Evolutionary conservation across 441 rosid genomes (phyloP).

Genomic region (Oxalis stricta): DNA sequence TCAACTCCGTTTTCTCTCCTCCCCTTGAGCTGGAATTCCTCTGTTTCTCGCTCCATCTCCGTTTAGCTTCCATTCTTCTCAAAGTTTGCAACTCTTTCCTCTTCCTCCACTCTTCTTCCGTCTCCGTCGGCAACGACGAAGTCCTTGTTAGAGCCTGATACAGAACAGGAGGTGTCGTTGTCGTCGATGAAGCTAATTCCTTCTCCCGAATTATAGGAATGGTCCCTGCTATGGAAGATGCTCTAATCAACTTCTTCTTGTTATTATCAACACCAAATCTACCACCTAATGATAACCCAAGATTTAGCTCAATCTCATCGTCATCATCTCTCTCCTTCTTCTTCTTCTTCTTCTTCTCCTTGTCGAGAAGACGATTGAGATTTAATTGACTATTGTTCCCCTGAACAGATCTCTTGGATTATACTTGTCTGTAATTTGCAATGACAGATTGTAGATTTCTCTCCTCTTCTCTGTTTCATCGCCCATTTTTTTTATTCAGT

Average conservation of each 20-base stretch:
- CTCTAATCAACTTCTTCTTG: constrained; percentile 34
- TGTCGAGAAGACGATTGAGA: constrained; percentile 9
- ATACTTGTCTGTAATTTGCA: constrained; percentile 38
- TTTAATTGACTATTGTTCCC: constrained; percentile 31
- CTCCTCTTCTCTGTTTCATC: constrained; percentile 23
- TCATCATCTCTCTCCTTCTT: constrained; percentile 19
- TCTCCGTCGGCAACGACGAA: constrained; percentile 73
- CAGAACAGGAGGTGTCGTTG: constrained; percentile 14
- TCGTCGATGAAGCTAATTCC: constrained; percentile 5
- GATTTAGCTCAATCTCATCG: constrained; percentile 58
- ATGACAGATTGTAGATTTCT: constrained; percentile 40
- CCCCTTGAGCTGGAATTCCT: constrained; percentile 25
- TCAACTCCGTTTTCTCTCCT: constrained; percentile 13
- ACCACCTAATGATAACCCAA: constrained; percentile 81
- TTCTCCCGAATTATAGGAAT: constrained; percentile 33
- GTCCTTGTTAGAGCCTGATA: constrained; percentile 44
- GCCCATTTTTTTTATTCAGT: constrained; percentile 34
- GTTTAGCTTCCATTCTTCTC: constrained; percentile 82
- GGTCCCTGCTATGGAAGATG: constrained; percentile 63
- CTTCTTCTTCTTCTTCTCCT: constrained; percentile 12
- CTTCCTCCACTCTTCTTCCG: constrained; percentile 92
- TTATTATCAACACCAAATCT: constrained; percentile 78
- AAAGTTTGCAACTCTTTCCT: constrained; percentile 76
- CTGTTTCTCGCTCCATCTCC: constrained; percentile 77
- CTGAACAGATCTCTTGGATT: constrained; percentile 78